Evolutionary conservation across 1,139 yeast species (phyloP), one percentile per base, ranked within the genome.

Genomic region (Yamadazyma atlantica): DNA sequence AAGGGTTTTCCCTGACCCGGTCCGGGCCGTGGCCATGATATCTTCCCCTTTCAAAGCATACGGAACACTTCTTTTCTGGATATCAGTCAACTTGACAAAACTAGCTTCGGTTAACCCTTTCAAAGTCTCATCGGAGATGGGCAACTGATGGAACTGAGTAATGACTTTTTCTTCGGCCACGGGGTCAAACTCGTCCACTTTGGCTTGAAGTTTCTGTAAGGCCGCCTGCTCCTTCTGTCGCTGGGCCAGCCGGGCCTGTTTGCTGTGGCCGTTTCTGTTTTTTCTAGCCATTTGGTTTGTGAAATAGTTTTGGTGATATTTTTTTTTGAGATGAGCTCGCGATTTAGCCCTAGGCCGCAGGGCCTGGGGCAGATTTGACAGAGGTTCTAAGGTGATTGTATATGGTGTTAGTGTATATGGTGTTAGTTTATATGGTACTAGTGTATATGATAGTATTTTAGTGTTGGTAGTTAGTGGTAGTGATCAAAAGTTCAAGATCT

Each of bases 1-100:
- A 42, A 92, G 64, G 0, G 99, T 92, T 59, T 92, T 92, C 34
- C 99, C 99, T 1, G 96, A 88, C 2, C 99, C 98, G 0, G 99
- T 92, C 53, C 82, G 81, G 14, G 98, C 98, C 16, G 97, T 95
- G 19, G 90, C 97, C 50, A 92, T 70, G 8, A 92, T 63, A 63
- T 94, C 99, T 34, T 80, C 73, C 0, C 95, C 94, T 51, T 85
- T 80, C 44, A 92, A 67, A 1, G 95, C 82, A 13, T 75, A 64
- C 0, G 95, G 86, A 25, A 92, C 86, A 4, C 96, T 74, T 37
- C 80, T 80, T 48, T 75, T 78, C 55, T 92, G 99, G 40, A 92
- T 87, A 40, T 86, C 96, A 0, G 98, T 92, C 65, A 89, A 61
- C 16, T 80, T 74, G 3, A 85, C 71, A 58, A 83, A 92, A 44